Base-by-base conservation (phyloP, 306 rosid species). In the Dryas octopetala region DNA sequence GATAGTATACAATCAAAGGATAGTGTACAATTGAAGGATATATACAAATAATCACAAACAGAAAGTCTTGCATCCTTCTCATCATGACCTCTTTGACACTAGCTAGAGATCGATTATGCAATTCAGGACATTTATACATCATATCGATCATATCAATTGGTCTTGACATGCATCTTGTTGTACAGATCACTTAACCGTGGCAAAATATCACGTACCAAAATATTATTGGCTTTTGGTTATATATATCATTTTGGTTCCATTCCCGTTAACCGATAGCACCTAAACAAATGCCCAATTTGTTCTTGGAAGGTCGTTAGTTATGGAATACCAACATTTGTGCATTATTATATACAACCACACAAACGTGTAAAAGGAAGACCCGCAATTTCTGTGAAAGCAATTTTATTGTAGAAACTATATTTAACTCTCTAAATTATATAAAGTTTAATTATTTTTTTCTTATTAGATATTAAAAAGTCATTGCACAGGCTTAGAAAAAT, bases 21-120 rank as follows among this genome's bases (percentile, higher is more conserved):
- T 13, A 38, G 66, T 40, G 10, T 47, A 62, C 4, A 14, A 45
- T 49, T 12, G 16, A 5, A 5, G 10, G n/a, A 16, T 13, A 74
- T 28, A 19, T 8, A 7, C 11, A 62, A 3, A 62, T 50, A 40
- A 52, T 63, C 62, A 70, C 62, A 62, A 28, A 65, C 12, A 19
- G 38, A 58, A 74, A 74, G 26, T 52, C 23, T 41, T 54, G 50
- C 54, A 40, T 44, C 48, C 47, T n/a, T 71, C 6, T 17, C 62
- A 71, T 79, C 68, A 66, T 66, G 67, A 57, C 76, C 49, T 66
- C 44, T 79, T 57, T 66, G 78, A 79, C 53, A 23, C 58, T 7
- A 9, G 26, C 14, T 4, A 23, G 5, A 38, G 53, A 54, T 54
- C 19, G 57, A 45, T 46, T 45, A 52, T 69, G 26, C 67, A 45